phyloP scores from a whole-genome alignment of 768 basidiomycete genomes.

The Leccinum rimulosum region DNA sequence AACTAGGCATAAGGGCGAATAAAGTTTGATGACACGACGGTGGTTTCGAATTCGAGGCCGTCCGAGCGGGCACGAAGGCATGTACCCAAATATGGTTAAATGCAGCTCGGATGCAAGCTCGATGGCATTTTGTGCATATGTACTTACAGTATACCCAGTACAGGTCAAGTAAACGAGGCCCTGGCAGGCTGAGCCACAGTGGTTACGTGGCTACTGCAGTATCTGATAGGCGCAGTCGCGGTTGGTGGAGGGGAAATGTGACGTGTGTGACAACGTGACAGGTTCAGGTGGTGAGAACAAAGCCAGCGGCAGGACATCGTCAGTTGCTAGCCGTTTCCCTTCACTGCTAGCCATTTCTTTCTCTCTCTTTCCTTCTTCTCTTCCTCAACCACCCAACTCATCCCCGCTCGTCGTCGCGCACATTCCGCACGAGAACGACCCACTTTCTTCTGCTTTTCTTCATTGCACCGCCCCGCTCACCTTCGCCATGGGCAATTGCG shows the following conservation, averaged over 20 bases:
- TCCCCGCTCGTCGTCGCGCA: not conserved
- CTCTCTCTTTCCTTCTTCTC: too few relatives aligned
- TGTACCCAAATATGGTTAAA: constrained; percentile 16
- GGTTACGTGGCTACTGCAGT: too few relatives aligned
- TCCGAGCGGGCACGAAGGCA: not conserved
- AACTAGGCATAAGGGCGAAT: not conserved
- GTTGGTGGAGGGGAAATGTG: not conserved
- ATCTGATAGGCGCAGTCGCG: too few relatives aligned
- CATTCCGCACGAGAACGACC: not conserved
- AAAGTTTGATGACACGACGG: not conserved
- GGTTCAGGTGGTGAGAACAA: constrained; percentile 23
- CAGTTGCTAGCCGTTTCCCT: constrained; percentile 9
- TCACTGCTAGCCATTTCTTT: not conserved
- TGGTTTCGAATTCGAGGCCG: not conserved
- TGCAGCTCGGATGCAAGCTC: constrained; percentile 1
- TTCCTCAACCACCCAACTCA: too few relatives aligned
- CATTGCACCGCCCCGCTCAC: not conserved
- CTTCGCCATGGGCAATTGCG: constrained; percentile 62
- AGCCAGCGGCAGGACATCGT: constrained; percentile 13
- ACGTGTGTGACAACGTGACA: constrained; percentile 22
- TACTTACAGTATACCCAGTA: too few relatives aligned
- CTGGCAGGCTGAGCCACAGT: too few relatives aligned
- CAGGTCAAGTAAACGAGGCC: too few relatives aligned
- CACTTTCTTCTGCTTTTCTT: not conserved
- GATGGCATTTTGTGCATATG: too few relatives aligned